A percentile compares a stretch with the other conserved stretches of the same genome.
Evolutionary conservation across 345 rosid species (phyloP).

Genomic region (Gossypium sturtianum): DNA sequence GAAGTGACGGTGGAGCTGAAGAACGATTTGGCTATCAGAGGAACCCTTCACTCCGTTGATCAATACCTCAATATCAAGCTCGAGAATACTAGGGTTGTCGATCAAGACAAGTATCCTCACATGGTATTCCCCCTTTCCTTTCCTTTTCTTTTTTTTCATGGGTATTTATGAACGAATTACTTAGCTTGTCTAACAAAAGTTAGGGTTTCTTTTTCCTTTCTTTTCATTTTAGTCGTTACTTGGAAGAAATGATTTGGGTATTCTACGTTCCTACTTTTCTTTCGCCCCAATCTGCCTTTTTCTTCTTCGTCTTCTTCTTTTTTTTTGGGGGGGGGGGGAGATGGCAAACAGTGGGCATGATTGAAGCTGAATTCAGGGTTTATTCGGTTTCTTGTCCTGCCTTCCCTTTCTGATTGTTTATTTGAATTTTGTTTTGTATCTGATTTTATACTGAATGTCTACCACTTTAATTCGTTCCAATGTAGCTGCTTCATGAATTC

Average conservation of each 20-base stretch:
- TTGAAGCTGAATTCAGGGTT: background rate
- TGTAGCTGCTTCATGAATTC: background rate
- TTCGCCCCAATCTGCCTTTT: background rate
- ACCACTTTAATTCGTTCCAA: background rate
- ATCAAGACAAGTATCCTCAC: constrained; percentile 99
- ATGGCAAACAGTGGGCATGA: background rate
- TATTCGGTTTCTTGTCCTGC: background rate
- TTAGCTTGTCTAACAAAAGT: background rate
- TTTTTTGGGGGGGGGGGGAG: no score
- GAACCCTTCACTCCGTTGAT: constrained; percentile 98
- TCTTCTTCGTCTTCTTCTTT: no score
- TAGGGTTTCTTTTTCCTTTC: background rate
- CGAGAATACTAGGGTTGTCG: constrained; percentile 98
- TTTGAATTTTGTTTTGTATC: background rate
- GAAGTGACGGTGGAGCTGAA: constrained; percentile 99
- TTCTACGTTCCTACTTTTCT: background rate
- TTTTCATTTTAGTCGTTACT: background rate
- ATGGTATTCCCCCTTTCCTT: constrained; percentile 44
- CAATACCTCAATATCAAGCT: constrained; percentile 99
- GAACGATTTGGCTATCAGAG: constrained; percentile 97
- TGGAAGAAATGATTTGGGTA: background rate
- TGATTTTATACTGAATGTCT: background rate
- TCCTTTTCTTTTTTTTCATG: background rate
- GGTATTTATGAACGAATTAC: background rate
- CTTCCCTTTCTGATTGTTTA: background rate